Base-by-base conservation (phyloP, 1,284 basidiomycete species). In the Tylopilus orsonianus region DNA sequence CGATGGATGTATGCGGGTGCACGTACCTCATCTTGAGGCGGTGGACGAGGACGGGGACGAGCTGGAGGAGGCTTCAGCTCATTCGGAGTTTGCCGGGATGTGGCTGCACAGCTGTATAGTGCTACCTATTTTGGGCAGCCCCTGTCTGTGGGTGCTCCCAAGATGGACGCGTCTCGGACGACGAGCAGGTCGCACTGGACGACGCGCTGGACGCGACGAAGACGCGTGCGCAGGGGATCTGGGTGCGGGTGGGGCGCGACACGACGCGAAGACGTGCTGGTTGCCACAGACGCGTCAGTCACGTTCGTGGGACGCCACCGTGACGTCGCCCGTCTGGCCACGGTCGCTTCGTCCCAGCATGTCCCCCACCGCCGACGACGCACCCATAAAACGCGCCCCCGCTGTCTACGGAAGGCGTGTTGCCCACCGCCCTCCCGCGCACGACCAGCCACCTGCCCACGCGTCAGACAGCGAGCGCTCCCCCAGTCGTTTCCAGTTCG, bases 91-190 rank as follows among this genome's bases (percentile, higher is more conserved):
- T 62, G 46, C 66, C 64, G 62, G 20, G 24, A 24, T 0, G 62
- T 66, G 64, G 64, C 64, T 68, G 55, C 53, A 51, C 39, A 62
- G 46, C 67, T 66, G 49, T 69, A 69, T 19, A 66, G 64, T 41
- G 46, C 44, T 49, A 44, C 42, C 48, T 30, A 8, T 54, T 57
- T 38, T 40, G 49, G 24, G 30, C 1, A 37, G 5, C 55, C 58
- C 65, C 61, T 65, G 46, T 66, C 29, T 34, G 2, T 1, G 2
- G 0, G 2, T 0, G 3, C 50, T 57, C 44, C 7, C 48, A 63
- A 38, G 44, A 16, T 2, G 10, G 6, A 3, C n/a, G 5, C 4
- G 14, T 42, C 48, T 22, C 22, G 7, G 23, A 42, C 39, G 13
- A 9, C 20, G 39, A 39, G 34, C 47, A 58, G 5, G 19, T 24